Conservation (phyloP, 163 green algal genomes). For the Prototheca cutis region DNA sequence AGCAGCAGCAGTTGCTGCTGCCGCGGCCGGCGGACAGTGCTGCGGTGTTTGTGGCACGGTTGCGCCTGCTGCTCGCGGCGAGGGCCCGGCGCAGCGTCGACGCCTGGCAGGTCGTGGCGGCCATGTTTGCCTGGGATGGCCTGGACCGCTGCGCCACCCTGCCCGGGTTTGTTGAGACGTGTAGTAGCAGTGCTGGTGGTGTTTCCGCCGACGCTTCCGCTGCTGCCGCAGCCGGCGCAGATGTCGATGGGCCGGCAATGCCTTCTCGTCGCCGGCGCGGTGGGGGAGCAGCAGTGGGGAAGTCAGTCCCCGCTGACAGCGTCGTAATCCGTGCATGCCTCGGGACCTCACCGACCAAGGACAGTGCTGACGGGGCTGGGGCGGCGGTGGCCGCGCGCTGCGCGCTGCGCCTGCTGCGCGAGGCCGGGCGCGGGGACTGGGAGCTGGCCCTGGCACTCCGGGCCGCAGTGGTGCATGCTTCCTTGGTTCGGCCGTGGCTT, state of each 20-base stretch:
- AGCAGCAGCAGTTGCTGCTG: constrained; percentile 1
- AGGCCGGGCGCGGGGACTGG: neutral
- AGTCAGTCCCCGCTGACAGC: too few species aligned
- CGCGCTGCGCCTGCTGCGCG: neutral
- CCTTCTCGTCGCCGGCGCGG: too few species aligned
- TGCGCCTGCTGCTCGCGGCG: neutral
- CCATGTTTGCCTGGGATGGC: neutral
- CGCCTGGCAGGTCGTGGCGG: neutral
- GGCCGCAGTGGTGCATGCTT: neutral
- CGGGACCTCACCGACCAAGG: too few species aligned
- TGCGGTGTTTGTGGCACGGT: neutral
- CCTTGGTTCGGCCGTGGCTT: too few species aligned
- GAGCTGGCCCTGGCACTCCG: neutral
- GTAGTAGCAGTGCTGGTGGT: too few species aligned
- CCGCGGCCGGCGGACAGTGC: neutral
- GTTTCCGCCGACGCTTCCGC: too few species aligned
- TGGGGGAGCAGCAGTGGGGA: too few species aligned
- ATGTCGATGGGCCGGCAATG: too few species aligned
- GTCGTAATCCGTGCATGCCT: too few species aligned
- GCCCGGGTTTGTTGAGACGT: neutral
- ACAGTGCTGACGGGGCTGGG: neutral
- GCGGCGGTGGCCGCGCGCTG: neutral
- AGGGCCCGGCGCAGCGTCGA: neutral
- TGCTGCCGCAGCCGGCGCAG: too few species aligned
- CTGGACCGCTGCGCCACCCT: neutral